Evolutionary conservation across 805 yeast genomes (phyloP).

Genomic region (Saccharomyces cerevisiae): DNA sequence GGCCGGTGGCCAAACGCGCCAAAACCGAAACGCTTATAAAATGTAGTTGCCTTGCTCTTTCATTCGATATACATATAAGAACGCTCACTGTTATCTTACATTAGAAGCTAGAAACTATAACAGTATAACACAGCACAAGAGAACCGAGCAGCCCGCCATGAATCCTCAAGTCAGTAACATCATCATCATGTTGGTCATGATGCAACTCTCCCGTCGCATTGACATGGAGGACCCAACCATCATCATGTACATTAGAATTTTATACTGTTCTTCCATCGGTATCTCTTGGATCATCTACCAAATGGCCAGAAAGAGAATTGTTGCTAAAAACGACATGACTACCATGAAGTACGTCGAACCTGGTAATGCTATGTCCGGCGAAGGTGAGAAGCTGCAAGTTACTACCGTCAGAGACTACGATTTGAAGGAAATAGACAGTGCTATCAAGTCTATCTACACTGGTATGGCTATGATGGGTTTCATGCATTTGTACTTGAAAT

Average conservation of each 20-base stretch:
- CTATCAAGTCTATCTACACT: constrained; percentile 77
- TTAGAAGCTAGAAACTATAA: not conserved
- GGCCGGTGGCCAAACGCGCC: not conserved
- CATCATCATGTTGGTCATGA: constrained; percentile 87
- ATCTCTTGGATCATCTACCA: constrained; percentile 60
- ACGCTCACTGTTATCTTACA: not conserved
- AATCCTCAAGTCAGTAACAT: constrained; percentile 84
- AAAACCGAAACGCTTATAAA: constrained; percentile 1
- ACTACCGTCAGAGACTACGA: constrained; percentile 95
- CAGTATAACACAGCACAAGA: not conserved
- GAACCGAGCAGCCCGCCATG: constrained; percentile 36
- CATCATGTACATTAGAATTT: constrained; percentile 64
- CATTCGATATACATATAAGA: not conserved
- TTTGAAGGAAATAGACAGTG: constrained; percentile 70
- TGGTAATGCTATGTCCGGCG: constrained; percentile 70
- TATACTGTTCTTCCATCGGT: constrained; percentile 59
- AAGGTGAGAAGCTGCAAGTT: constrained; percentile 62
- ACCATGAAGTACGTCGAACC: constrained; percentile 87
- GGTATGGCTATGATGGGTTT: constrained; percentile 94
- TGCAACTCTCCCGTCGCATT: constrained; percentile 85
- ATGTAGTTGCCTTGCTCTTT: constrained; percentile 1
- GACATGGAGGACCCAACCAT: constrained; percentile 80
- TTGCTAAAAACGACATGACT: constrained; percentile 77
- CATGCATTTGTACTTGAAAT: constrained; percentile 96
- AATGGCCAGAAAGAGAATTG: constrained; percentile 51